Percentiles rank a stretch among this genome's conserved stretches.
These are phyloP conservation scores for Talaromyces sp. DNA, from an alignment of 2,329 filamentous ascomycete genomes.

Conservation along the genomic window DNA sequence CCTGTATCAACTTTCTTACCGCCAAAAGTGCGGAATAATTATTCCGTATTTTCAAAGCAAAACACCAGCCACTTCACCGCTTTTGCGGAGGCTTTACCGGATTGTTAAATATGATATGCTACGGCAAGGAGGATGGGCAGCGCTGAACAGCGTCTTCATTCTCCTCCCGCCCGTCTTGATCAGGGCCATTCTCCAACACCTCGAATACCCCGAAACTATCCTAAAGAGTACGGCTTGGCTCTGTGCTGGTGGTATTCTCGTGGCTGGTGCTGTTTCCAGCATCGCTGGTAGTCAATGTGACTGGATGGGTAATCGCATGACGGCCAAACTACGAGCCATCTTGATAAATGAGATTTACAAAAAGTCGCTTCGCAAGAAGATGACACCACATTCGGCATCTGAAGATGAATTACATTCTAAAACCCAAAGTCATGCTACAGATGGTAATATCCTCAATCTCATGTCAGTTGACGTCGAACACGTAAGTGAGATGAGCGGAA, in stretches of 20 bases:
- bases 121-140: neutral
- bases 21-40: neutral
- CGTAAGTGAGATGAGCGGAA: neutral
- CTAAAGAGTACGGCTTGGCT: neutral
- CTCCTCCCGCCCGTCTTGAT: neutral
- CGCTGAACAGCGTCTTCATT: neutral
- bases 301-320: neutral
- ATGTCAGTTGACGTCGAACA: slow-evolving; percentile 2
- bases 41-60: neutral
- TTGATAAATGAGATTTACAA: slow-evolving; percentile 8
- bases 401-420: neutral
- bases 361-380: neutral
- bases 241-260: neutral
- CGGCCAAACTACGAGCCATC: neutral
- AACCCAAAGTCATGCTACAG: neutral
- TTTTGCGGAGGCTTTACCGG: neutral
- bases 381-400: neutral
- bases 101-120: neutral
- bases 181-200: neutral
- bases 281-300: neutral
- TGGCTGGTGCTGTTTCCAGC: neutral
- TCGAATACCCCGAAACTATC: neutral
- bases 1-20: neutral
- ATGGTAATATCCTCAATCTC: slow-evolving; percentile 7
- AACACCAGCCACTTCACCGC: neutral